Evolutionary conservation across 352 stramenopile genomes (phyloP).

Genomic region (Phytophthora capsici): DNA sequence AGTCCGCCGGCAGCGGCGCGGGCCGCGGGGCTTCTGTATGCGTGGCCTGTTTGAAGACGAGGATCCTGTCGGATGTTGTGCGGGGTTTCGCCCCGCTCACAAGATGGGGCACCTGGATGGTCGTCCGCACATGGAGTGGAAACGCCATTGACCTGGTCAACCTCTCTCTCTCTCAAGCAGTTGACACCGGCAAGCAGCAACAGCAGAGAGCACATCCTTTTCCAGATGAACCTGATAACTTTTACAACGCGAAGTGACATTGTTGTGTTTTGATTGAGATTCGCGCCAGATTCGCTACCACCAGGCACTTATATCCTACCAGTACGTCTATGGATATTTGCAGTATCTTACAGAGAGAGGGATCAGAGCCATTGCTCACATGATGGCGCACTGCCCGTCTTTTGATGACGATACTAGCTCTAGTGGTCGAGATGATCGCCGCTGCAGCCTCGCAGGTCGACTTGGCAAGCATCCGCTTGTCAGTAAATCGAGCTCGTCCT

Average conservation of each 20-base stretch:
- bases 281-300: constrained; percentile 28
- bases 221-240: constrained; percentile 17
- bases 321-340: constrained; percentile 5
- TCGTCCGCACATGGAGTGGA: constrained; percentile 1
- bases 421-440: constrained; percentile 1
- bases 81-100: constrained; percentile 14
- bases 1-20: too few species aligned
- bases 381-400: constrained; percentile 30
- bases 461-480: constrained; percentile 45
- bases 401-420: constrained; percentile 9
- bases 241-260: constrained; percentile 1
- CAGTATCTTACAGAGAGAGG: constrained; percentile 6
- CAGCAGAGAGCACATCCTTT: constrained; percentile 19
- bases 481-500: constrained; percentile 62
- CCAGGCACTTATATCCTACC: constrained; percentile 11
- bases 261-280: constrained; percentile 12
- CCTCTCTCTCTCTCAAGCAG: constrained; percentile 20
- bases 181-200: background rate
- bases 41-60: constrained; percentile 3
- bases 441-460: constrained; percentile 27
- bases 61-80: constrained; percentile 1
- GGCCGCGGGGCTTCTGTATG: background rate
- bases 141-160: constrained; percentile 7
- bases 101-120: background rate
- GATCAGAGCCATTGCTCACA: constrained; percentile 11